Percentiles rank a stretch among this genome's conserved stretches.
These are phyloP conservation scores for Ceratocystis eucalypticola DNA, from an alignment of 2,329 filamentous ascomycete species.

Conservation along the genomic window DNA sequence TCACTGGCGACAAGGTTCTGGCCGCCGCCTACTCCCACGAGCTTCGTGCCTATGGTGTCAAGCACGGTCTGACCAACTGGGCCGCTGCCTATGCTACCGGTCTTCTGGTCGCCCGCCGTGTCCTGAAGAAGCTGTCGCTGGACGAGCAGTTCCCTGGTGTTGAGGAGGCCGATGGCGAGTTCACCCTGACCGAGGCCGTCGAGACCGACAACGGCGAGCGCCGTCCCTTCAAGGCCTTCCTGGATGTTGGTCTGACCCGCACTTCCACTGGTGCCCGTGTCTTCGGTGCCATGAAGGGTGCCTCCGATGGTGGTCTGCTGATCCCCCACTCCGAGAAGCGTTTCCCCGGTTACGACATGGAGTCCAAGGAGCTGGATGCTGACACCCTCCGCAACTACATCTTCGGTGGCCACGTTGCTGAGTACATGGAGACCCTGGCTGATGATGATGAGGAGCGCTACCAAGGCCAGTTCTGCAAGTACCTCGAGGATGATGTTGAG, in stretches of 20 bases:
- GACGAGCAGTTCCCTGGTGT: constrained; percentile 90
- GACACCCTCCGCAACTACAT: constrained; percentile 99
- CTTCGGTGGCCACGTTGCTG: constrained; percentile 91
- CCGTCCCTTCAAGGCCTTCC: constrained; percentile 98
- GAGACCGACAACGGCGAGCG: constrained; percentile 85
- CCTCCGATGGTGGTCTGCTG: constrained; percentile 92
- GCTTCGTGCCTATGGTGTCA: constrained; percentile 92
- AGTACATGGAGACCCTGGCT: constrained; percentile 99
- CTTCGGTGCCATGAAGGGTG: constrained; percentile 99
- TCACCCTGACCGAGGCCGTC: constrained; percentile 82
- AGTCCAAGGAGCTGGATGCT: constrained; percentile 93
- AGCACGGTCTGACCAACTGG: constrained; percentile 99
- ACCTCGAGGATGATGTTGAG: constrained; percentile 94
- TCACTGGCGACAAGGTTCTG: constrained; percentile 96
- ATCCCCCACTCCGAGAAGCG: constrained; percentile 98
- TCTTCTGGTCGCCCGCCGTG: constrained; percentile 91
- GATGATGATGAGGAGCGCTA: constrained; percentile 99
- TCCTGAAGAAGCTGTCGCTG: constrained; percentile 90
- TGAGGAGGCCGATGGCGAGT: constrained; percentile 94
- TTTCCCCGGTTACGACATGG: constrained; percentile 97
- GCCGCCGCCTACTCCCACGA: constrained; percentile 88
- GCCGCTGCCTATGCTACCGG: constrained; percentile 92
- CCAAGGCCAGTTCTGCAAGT: constrained; percentile 95
- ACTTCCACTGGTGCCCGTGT: constrained; percentile 97
- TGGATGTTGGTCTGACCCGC: constrained; percentile 92